These are phyloP conservation scores for Spathaspora boniae DNA, from an alignment of 805 yeast genomes.

Conservation along the genomic window DNA sequence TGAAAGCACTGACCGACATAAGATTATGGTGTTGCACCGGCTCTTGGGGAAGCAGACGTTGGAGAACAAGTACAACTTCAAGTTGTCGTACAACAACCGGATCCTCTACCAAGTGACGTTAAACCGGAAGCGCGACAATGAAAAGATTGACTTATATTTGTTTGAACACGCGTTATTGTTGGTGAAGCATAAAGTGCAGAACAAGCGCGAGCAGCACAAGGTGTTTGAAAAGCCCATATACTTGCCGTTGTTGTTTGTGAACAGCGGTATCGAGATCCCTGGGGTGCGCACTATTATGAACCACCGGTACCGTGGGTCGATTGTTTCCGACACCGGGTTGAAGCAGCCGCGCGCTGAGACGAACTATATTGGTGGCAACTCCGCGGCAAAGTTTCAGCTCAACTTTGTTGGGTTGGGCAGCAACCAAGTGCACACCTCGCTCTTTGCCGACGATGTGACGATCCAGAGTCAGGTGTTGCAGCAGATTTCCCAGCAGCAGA, in stretches of 20 bases:
- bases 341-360: constrained; percentile 26
- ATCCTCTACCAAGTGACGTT: constrained; percentile 76
- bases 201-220: constrained; percentile 85
- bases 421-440: constrained; percentile 51
- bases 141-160: constrained; percentile 78
- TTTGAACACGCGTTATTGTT: constrained; percentile 86
- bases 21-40: constrained; percentile 68
- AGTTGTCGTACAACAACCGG: constrained; percentile 76
- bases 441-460: constrained; percentile 49
- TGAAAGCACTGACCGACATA: constrained; percentile 88
- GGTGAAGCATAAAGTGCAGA: constrained; percentile 80
- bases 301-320: constrained; percentile 31
- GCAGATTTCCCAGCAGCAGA: constrained; percentile 77
- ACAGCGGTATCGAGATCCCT: constrained; percentile 78
- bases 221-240: constrained; percentile 90
- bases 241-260: constrained; percentile 66
- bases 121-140: constrained; percentile 66
- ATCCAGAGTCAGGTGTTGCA: constrained; percentile 80
- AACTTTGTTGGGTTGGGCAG: constrained; percentile 53
- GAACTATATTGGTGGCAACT: constrained; percentile 23
- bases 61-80: constrained; percentile 82
- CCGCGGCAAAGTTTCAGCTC: constrained; percentile 41
- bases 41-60: constrained; percentile 66
- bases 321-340: constrained; percentile 31
- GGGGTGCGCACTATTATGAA: constrained; percentile 45